Evolutionary conservation across 1,284 basidiomycete species (phyloP).

Genomic region (Puccinia triticina): DNA sequence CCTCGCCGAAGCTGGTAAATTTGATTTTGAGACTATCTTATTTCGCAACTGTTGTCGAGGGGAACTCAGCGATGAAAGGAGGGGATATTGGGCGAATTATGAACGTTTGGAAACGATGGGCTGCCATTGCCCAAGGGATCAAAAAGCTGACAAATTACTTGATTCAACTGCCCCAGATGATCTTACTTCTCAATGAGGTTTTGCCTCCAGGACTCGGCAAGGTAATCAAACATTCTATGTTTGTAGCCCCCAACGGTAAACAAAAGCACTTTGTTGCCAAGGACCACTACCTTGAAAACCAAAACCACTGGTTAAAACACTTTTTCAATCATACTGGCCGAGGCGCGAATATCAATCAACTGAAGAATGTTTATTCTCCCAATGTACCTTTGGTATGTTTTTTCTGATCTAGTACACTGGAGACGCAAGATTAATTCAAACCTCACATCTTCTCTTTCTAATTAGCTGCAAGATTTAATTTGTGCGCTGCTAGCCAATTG

Average conservation of each 20-base stretch:
- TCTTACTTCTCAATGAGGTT: background rate
- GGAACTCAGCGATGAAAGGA: background rate
- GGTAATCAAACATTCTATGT: background rate
- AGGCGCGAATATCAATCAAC: conserved; percentile 8
- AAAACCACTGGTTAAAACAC: conserved; percentile 33
- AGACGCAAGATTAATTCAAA: background rate
- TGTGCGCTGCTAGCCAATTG: background rate
- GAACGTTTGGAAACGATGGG: conserved; percentile 10
- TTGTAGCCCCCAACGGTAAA: background rate
- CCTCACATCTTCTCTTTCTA: background rate
- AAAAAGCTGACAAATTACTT: background rate
- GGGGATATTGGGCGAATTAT: conserved; percentile 32
- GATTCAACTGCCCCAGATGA: background rate
- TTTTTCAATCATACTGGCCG: conserved; percentile 27
- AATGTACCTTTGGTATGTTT: conserved; percentile 7
- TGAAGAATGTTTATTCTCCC: conserved; percentile 9
- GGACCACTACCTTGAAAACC: conserved; percentile 3
- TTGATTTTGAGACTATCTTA: background rate
- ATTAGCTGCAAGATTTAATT: background rate
- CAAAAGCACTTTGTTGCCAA: background rate
- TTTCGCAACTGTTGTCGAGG: conserved; percentile 14
- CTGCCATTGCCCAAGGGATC: conserved; percentile 6
- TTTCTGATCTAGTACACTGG: background rate
- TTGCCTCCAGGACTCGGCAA: background rate
- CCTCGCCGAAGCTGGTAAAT: background rate